A percentile compares a stretch with the other conserved stretches of the same genome.
phyloP scores from a whole-genome alignment of 805 yeast genomes.

The Kodamaea sagamina region DNA sequence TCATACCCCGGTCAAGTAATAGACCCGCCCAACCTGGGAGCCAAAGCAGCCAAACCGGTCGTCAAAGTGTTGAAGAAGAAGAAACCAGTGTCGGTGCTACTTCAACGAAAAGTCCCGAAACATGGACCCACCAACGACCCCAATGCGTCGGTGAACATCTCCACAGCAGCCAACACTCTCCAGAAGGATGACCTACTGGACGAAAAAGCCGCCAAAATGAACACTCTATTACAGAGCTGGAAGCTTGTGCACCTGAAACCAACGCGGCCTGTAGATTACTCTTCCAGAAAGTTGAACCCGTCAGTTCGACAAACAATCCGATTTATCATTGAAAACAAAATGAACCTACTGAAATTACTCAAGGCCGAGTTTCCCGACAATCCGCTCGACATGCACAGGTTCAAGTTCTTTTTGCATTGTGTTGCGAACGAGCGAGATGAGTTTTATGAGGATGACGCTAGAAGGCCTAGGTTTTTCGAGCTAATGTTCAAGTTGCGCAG shows the following conservation, averaged over 20 bases:
- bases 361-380: conserved; percentile 6
- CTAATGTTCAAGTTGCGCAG: conserved; percentile 11
- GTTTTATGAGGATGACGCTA: conserved; percentile 10
- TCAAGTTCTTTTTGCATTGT: conserved; percentile 18
- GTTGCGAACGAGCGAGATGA: conserved; percentile 15
- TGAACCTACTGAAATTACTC: conserved; percentile 4
- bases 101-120: conserved; percentile 1
- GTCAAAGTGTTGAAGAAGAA: background rate
- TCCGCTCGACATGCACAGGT: conserved; percentile 7
- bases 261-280: background rate
- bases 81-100: background rate
- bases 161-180: conserved; percentile 5
- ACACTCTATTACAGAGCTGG: conserved; percentile 9
- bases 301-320: background rate
- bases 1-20: too few species aligned
- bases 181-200: conserved; percentile 6
- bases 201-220: conserved; percentile 13
- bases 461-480: conserved; percentile 3
- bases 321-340: background rate
- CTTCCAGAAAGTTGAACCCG: background rate
- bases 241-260: background rate
- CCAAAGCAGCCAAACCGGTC: background rate
- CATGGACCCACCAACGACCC: too few species aligned
- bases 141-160: too few species aligned
- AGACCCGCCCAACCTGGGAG: too few species aligned